These are phyloP conservation scores for Tolypocladium ovalisporum DNA, from an alignment of 2,329 filamentous ascomycete species.

Conservation along the genomic window DNA sequence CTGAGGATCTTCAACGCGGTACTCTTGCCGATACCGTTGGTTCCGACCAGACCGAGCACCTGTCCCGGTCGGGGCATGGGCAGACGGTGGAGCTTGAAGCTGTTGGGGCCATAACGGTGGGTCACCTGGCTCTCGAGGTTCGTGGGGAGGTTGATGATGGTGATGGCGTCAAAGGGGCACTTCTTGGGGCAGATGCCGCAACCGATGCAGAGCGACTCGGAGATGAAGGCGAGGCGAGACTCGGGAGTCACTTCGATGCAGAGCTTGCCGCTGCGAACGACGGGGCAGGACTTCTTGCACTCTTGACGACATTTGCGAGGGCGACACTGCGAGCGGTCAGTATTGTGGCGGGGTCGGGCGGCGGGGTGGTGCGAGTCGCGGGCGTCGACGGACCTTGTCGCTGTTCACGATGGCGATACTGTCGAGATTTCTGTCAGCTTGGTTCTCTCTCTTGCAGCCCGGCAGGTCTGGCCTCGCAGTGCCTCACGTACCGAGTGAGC, in stretches of 20 bases:
- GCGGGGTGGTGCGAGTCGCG: constrained; percentile 4
- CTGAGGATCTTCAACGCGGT: constrained; percentile 98
- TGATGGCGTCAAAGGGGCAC: constrained; percentile 96
- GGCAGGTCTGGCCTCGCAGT: background rate
- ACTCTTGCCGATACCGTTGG: constrained; percentile 99
- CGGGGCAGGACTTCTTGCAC: constrained; percentile 97
- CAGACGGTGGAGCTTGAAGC: constrained; percentile 96
- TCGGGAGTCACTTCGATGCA: constrained; percentile 87
- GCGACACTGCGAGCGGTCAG: constrained; percentile 22
- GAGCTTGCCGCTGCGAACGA: constrained; percentile 93
- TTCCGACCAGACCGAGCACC: constrained; percentile 91
- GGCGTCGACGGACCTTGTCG: constrained; percentile 65
- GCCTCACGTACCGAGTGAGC: constrained; percentile 70
- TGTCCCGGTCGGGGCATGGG: constrained; percentile 93
- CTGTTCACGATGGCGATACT: constrained; percentile 98
- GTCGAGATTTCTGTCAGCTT: constrained; percentile 15
- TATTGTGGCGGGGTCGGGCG: constrained; percentile 15
- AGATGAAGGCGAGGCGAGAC: constrained; percentile 96
- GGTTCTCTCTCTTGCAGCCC: background rate
- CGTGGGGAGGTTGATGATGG: constrained; percentile 99
- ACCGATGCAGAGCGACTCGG: constrained; percentile 89
- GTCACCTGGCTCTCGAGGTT: constrained; percentile 98
- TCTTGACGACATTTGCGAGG: constrained; percentile 85
- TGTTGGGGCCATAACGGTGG: constrained; percentile 97
- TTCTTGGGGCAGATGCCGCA: constrained; percentile 99